Base-by-base conservation (phyloP, 305 asterid genomes). In the Petunia hybrid region DNA sequence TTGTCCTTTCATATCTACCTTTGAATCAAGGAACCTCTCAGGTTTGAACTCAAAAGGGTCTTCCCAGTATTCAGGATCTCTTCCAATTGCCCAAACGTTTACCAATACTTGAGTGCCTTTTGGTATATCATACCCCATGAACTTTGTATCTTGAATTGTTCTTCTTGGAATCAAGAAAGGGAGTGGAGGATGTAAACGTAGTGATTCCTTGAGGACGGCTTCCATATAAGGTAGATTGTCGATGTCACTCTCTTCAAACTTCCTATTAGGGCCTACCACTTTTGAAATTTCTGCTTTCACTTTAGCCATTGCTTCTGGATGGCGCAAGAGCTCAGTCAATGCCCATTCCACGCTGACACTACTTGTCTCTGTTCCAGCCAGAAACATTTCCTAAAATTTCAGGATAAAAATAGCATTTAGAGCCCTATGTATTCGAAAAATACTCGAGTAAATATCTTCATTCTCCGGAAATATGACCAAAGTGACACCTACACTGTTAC, bases 341-440 rank as follows among this genome's bases (percentile, higher is more conserved):
- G 87, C 93, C 97, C 95, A 92, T 36, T 92, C 93, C 6, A 91
- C 85, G 79, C 88, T 92, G 62, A 84, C 87, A 43, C 90, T 89
- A 0, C 91, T 88, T 0, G 94, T 92, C 38, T 92, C 94, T 4
- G 95, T 85, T 6, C 95, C 94, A 0, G 95, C 95, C 14, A 89
- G 84, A 81, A 90, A 90, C 90, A 92, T 87, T 84, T 92, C 94
- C 97, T 90, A 66, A 3, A 38, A n/a, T 40, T 12, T 66, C n/a
- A 13, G 2, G 1, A 14, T 74, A n/a, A 45, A 1, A 70, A 12
- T 16, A 3, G 39, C 45, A 4, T 51, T 16, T 36, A 51, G 8
- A 3, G 8, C 55, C 55, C 31, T 22, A 22, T 22, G 31, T 22
- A 22, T 22, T 22, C 31, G 31, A 22, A 22, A 22, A 22, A 22